These are phyloP conservation scores for Lachnellula occidentalis DNA, from an alignment of 2,329 filamentous ascomycete species.

Conservation along the genomic window DNA sequence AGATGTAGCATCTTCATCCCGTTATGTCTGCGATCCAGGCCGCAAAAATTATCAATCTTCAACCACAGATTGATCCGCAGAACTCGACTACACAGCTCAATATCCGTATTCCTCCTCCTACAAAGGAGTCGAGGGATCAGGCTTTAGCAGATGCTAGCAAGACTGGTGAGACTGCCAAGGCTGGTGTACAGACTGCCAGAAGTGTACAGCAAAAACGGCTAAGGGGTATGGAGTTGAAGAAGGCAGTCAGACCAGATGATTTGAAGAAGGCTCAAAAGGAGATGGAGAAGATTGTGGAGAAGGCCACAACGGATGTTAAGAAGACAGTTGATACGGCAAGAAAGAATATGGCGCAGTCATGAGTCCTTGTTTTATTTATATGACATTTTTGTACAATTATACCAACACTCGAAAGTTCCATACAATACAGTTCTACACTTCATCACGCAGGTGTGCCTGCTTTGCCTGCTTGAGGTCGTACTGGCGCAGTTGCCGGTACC, in stretches of 20 bases:
- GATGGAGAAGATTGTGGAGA: constrained; percentile 35
- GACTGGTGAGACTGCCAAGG: constrained; percentile 28
- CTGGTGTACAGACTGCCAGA: constrained; percentile 29
- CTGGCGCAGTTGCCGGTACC: constrained; percentile 15
- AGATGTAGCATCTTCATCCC: constrained; percentile 46
- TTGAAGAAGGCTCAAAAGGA: constrained; percentile 35
- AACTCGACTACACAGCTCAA: constrained; percentile 45
- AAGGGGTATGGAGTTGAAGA: constrained; percentile 32
- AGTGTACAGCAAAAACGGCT: constrained; percentile 33
- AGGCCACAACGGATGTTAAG: constrained; percentile 30
- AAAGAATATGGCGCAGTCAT: constrained; percentile 32
- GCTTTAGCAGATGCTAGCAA: constrained; percentile 29
- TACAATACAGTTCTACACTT: constrained; percentile 10
- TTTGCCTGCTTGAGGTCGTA: background rate
- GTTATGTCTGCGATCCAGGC: constrained; percentile 47
- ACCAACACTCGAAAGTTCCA: constrained; percentile 4
- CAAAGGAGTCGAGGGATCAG: constrained; percentile 45
- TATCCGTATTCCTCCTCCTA: constrained; percentile 51
- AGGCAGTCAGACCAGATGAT: constrained; percentile 32
- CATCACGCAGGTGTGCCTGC: background rate
- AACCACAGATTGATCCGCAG: constrained; percentile 41
- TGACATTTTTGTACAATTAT: constrained; percentile 19
- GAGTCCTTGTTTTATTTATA: constrained; percentile 8
- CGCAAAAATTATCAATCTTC: constrained; percentile 43
- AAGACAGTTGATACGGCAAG: constrained; percentile 33